Base-by-base conservation (phyloP, 176 grass and related monocot genomes). In the Ananas comosus region DNA sequence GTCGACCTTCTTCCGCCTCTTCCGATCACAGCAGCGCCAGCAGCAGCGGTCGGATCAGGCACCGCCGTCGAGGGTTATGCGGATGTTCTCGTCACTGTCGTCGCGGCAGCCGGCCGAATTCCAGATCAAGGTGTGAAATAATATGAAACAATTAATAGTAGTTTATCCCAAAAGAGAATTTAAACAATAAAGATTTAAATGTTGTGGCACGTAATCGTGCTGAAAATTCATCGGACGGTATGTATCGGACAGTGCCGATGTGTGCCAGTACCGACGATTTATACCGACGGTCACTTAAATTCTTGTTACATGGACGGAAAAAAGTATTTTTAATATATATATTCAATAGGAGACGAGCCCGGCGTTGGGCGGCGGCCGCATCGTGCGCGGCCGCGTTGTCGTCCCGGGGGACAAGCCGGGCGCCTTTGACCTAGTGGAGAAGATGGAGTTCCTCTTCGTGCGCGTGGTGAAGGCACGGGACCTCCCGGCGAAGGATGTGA, bases 361-460 rank as follows among this genome's bases (percentile, higher is more conserved):
- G 2, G 83, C 71, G 1, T 85, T 99, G 12, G 94, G 94, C 14
- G 94, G 94, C 59, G 94, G 94, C 8, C 90, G 85, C 56, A 83
- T 99, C 64, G 50, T 99, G 67, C 72, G 82, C 3, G 94, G 94
- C 24, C 82, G 94, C 56, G 78, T 91, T 51, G 80, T 91, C 76
- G 80, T 86, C 59, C 85, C 78, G 10, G 64, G 72, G 12, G 83
- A 93, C 48, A 99, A 90, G 79, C 72, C 85, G 1, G 94, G 89
- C 42, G 83, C 94, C 16, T 99, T 85, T 13, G 90, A 99, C 75
- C 82, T 99, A 25, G 94, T 99, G 2, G 94, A 99, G 84, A 91
- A 88, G 78, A 93, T 93, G 94, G 79, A 93, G 29, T 91, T 88
- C 76, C 90, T 99, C 48, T 99, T 90, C 66, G 79, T 99, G 33